Evolutionary conservation across 169 alveolate genomes (phyloP), one percentile per base, ranked within the genome.

Genomic region (Perkinsus chesapeaki): DNA sequence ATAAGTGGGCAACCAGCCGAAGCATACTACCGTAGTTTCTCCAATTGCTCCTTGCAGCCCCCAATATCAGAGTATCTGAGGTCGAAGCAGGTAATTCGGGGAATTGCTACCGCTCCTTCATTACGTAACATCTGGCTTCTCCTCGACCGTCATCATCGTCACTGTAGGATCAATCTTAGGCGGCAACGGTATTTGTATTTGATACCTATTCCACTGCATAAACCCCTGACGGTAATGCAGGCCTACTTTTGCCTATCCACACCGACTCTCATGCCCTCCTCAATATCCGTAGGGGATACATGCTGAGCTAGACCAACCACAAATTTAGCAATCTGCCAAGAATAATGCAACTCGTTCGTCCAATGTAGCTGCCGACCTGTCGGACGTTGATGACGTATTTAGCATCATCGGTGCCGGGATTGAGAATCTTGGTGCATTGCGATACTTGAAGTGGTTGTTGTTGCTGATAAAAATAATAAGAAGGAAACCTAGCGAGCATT

Each of bases 231-330:
- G 23, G 27, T 36, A 39, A 20, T 36, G 36, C 20, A 92, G 73
- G 95, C 39, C 39, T 60, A 36, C 47, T 31, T 39, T 27, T 38
- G 34, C 10, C 43, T 73, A 60, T 39, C 98, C 39, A 95, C 97
- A 92, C 99, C 99, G 0, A 99, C 99, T 93, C 99, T 97, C 99
- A 99, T 99, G 36, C 99, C 99, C 96, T 99, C 99, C 95, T 99
- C 99, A 90, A 99, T 97, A 96, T 99, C 99, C 39, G 99, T 98
- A 48, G 99, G 99, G 36, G 99, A 99, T 48, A 99, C 99, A 95
- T 99, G 98, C 92, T 99, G 99, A 3, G 99, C 99, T 91, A 99
- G 96, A 1, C 99, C 99, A 37, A 99, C 99, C 27, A 99, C 99
- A 95, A 98, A 99, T 95, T 99, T 99, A 23, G 99, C 99, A 96